Conservation (phyloP, 2,329 filamentous ascomycete species). For the Pyrenophora seminiperda region DNA sequence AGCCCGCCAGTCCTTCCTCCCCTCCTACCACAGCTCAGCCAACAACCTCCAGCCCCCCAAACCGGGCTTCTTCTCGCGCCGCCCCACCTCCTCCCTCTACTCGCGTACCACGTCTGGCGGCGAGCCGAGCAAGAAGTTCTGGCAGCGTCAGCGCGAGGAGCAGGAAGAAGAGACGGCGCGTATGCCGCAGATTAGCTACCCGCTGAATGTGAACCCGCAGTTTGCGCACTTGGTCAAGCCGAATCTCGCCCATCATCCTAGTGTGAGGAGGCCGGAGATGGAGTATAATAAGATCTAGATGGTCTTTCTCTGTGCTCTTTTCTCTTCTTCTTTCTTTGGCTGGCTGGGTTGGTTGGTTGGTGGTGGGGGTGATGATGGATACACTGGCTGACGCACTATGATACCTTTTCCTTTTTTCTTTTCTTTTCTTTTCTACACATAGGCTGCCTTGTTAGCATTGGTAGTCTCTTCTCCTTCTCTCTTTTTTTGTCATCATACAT, state of each 20-base stretch:
- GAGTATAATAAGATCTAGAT: constrained; percentile 38
- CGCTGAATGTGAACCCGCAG: constrained; percentile 59
- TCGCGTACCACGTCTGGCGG: constrained; percentile 40
- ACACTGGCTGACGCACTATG: constrained; percentile 28
- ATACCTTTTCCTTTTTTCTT: constrained; percentile 41
- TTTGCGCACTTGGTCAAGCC: constrained; percentile 61
- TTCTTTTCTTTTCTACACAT: constrained; percentile 7
- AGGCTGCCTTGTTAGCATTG: too few relatives aligned
- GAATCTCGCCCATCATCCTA: constrained; percentile 62
- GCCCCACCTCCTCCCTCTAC: constrained; percentile 42
- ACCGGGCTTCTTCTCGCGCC: constrained; percentile 29
- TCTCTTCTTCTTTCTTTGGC: too few relatives aligned
- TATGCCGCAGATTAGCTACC: constrained; percentile 62
- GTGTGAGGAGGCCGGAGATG: constrained; percentile 35
- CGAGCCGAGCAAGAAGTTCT: constrained; percentile 37
- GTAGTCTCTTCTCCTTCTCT: background rate
- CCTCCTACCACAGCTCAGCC: constrained; percentile 51
- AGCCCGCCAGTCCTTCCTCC: constrained; percentile 52
- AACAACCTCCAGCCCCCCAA: constrained; percentile 34
- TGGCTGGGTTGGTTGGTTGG: background rate
- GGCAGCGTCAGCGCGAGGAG: constrained; percentile 34
- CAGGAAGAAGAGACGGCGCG: constrained; percentile 51
- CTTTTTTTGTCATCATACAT: too few relatives aligned
- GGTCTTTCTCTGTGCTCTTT: background rate
- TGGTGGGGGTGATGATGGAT: background rate